phyloP scores from a whole-genome alignment of 805 yeast species.

The Wickerhamomyces silvicola region DNA sequence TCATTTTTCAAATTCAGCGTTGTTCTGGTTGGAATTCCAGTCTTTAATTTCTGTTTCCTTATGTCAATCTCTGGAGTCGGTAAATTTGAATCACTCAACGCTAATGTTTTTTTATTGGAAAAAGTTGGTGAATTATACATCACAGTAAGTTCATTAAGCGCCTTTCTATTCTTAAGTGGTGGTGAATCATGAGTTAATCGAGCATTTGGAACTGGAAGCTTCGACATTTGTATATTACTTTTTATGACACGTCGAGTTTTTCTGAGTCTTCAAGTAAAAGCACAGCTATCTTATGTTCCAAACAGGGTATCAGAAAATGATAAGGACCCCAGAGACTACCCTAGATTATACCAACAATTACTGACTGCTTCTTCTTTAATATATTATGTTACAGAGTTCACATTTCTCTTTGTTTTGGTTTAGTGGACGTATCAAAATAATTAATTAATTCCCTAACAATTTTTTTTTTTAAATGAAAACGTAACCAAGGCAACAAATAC shows the following conservation, averaged over 20 bases:
- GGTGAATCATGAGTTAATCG: constrained; percentile 12
- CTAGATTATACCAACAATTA: too few species aligned
- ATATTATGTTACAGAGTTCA: too few species aligned
- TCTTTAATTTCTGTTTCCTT: not conserved
- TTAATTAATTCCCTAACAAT: too few species aligned
- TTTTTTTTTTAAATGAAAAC: too few species aligned
- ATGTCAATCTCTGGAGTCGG: not conserved
- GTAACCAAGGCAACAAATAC: too few species aligned
- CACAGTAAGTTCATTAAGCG: constrained; percentile 12
- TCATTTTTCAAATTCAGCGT: not conserved
- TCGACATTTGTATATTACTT: constrained; percentile 6
- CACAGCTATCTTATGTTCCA: too few species aligned
- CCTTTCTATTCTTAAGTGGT: constrained; percentile 19
- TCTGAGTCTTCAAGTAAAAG: not conserved
- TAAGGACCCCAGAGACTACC: too few species aligned
- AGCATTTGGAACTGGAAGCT: constrained; percentile 7
- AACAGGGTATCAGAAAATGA: too few species aligned
- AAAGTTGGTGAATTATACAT: constrained; percentile 15
- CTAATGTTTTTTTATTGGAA: constrained; percentile 1
- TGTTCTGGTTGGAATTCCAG: constrained; percentile 1
- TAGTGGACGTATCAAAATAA: too few species aligned
- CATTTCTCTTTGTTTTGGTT: too few species aligned
- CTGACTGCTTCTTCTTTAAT: too few species aligned
- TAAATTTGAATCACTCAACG: not conserved
- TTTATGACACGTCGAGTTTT: not conserved